Base-by-base conservation (phyloP, 192 early-diverging fungal genomes). In the Coemansia umbellata region DNA sequence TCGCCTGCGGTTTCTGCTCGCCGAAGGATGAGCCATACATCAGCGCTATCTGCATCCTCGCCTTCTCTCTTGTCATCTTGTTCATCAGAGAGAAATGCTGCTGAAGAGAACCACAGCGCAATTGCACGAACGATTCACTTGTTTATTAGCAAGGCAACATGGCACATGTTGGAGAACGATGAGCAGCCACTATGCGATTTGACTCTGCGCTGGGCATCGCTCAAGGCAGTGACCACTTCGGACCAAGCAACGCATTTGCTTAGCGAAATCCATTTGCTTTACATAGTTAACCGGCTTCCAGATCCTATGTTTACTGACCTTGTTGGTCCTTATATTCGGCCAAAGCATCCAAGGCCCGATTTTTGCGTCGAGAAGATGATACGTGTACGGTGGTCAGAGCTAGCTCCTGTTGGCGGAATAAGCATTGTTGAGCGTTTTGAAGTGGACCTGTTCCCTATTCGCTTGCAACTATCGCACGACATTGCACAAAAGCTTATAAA, bases 321-420 rank as follows among this genome's bases (percentile, higher is more conserved):
- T 1, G 60, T 86, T 3, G 65, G 63, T 0, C 87, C 81, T 14
- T 86, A 82, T 44, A 60, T 79, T 32, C 68, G 49, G 22, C 82
- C 88, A 22, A 62, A 81, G 17, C 56, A 73, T 13, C 66, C 77
- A 26, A 60, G 37, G 47, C 75, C 84, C 6, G 86, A 94, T 52
- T 92, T 90, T 61, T 79, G 81, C 22, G 77, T 84, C 11, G 84
- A 95, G 37, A 95, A 93, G 64, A 93, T 94, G 90, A 63, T 96
- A 1, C 80, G 93, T 21, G 85, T 93, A 13, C 87, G 87, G 57
- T 86, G 87, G 81, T 63, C 58, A 1, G 81, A 90, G 30, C 72
- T 90, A 45, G 88, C 93, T 3, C 89, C 94, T 0, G 91, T 97
- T 1, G 94, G 87, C 23, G 94, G 94, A 15, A 97, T 97, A 50